Percentiles rank a stretch among this genome's conserved stretches.
phyloP scores from a whole-genome alignment of 345 rosid genomes.

The Pistacia integerrima region DNA sequence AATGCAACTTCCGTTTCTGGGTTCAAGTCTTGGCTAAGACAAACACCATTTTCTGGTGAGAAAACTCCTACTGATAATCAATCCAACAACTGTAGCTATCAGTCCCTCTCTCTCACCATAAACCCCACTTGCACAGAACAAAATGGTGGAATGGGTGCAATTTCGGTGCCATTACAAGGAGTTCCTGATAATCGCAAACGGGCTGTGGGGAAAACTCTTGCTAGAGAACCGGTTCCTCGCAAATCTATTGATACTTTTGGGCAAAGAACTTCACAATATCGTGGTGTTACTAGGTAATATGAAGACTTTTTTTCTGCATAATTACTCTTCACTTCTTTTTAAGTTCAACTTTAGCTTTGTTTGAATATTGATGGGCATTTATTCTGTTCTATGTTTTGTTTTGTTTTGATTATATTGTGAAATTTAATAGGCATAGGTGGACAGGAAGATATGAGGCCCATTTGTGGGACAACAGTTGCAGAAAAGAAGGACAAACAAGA shows the following conservation, averaged over 20 bases:
- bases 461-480: constrained; percentile 92
- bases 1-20: constrained; percentile 54
- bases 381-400: neutral
- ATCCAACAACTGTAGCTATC: constrained; percentile 25
- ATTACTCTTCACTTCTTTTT: neutral
- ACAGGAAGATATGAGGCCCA: constrained; percentile 97
- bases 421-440: constrained; percentile 74
- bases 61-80: constrained; percentile 22
- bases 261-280: constrained; percentile 89
- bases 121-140: constrained; percentile 38
- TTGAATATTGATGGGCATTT: neutral
- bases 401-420: neutral
- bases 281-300: constrained; percentile 87
- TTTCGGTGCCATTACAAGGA: constrained; percentile 19
- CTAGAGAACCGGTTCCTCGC: constrained; percentile 47
- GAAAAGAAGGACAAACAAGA: constrained; percentile 89
- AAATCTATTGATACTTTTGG: constrained; percentile 82
- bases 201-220: constrained; percentile 34
- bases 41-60: constrained; percentile 29
- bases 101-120: constrained; percentile 56
- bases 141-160: neutral
- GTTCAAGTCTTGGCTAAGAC: constrained; percentile 71
- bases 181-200: constrained; percentile 44
- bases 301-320: neutral
- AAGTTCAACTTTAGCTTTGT: neutral